Percentiles rank a stretch among this genome's conserved stretches.
These are phyloP conservation scores for Chytriomyces hyalinus DNA, from an alignment of 192 early-diverging fungal species.

Conservation along the genomic window DNA sequence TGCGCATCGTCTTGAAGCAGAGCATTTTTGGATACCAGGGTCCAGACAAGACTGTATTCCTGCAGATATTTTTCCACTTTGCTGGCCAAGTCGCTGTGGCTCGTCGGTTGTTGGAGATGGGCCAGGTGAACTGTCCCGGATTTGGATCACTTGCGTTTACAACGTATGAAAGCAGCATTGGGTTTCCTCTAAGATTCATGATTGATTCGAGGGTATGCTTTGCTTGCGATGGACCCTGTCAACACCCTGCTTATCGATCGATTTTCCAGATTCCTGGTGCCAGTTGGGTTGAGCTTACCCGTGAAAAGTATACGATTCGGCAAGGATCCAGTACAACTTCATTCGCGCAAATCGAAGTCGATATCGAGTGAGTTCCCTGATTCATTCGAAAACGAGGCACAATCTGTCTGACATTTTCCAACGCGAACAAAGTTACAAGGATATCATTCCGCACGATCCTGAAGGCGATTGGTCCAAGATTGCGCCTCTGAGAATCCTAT, in stretches of 20 bases:
- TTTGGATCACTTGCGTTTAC: conserved; percentile 55
- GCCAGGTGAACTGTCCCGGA: conserved; percentile 63
- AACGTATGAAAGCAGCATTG: conserved; percentile 89
- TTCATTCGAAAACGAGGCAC: background rate
- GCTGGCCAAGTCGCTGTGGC: conserved; percentile 40
- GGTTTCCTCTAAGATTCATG: conserved; percentile 91
- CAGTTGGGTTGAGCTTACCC: conserved; percentile 90
- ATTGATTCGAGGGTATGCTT: conserved; percentile 77
- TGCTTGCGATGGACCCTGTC: background rate
- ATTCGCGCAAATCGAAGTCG: conserved; percentile 82
- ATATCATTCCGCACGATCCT: conserved; percentile 82
- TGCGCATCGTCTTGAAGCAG: conserved; percentile 79
- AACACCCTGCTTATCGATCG: background rate
- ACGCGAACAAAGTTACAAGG: conserved; percentile 53
- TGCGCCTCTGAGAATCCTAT: conserved; percentile 91
- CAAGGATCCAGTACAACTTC: conserved; percentile 47
- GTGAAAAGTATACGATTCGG: conserved; percentile 70
- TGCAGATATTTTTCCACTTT: conserved; percentile 66
- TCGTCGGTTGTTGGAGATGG: conserved; percentile 47
- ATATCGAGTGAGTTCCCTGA: conserved; percentile 54
- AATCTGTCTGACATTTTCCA: conserved; percentile 12
- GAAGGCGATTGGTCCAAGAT: conserved; percentile 92
- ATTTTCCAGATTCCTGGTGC: conserved; percentile 70
- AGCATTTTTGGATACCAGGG: conserved; percentile 89
- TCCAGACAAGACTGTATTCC: conserved; percentile 76